Evolutionary conservation across 1,284 basidiomycete genomes (phyloP), one percentile per base, ranked within the genome.

Genomic region (Puccinia hordei): DNA sequence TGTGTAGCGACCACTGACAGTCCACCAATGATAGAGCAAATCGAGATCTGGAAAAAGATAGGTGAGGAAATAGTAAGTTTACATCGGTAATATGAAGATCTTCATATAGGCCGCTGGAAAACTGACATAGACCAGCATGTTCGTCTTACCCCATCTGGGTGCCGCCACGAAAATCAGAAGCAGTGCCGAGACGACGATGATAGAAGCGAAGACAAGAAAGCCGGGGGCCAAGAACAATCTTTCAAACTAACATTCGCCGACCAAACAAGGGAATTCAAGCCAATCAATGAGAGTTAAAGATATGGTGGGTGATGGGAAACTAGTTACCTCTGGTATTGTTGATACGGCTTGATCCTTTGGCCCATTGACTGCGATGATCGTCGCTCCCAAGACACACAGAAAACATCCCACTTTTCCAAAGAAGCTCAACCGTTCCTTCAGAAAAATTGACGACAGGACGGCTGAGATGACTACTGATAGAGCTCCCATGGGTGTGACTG

Each of bases 1-100:
- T 94, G 95, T 2, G 95, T 98, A 81, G 96, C 95, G 83, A 93
- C 95, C 83, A 99, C 96, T 82, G 92, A 94, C 81, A 99, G 92
- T 0, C 97, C 96, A 38, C 96, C 96, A 84, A 98, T 98, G 88
- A 98, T 91, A 82, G 92, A 94, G 87, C 96, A 99, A 53, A 98
- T 92, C 63, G 89, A 87, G 83, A 97, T 95, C 80, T 82, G 72
- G 24, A 53, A 27, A 75, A 41, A 74, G 8, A 19, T 46, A 19
- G n/a, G 19, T 61, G 9, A 0, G 0, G 10, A 30, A 24, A 19
- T 6, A 63, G 33, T 33, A 15, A 38, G 35, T 24, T 35, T 2
- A 59, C 35, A n/a, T 38, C 38, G 30, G 1, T 59, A 17, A 27
- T 30, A 12, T 27, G 12, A 19, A 2, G 61, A 65, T 65, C 5